These are phyloP conservation scores for Neophaeococcomyces aloes DNA, from an alignment of 2,329 filamentous ascomycete genomes.

Conservation along the genomic window DNA sequence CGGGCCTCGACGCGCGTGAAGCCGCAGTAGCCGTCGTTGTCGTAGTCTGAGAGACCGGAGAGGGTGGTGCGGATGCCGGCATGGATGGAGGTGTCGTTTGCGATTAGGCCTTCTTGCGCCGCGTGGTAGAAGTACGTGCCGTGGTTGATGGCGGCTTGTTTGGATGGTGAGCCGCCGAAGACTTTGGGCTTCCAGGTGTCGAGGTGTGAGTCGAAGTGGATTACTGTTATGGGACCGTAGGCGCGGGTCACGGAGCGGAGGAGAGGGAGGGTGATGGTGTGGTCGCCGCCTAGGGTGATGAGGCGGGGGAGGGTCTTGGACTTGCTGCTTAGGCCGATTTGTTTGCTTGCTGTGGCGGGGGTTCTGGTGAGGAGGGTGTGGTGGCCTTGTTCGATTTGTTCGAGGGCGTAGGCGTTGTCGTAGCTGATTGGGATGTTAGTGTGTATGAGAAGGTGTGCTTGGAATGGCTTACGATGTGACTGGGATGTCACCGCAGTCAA, in stretches of 20 bases:
- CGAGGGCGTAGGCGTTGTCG: conserved; percentile 69
- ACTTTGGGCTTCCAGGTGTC: conserved; percentile 70
- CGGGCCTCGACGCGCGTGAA: conserved; percentile 72
- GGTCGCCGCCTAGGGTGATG: conserved; percentile 56
- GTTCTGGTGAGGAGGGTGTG: conserved; percentile 60
- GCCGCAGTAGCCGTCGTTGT: conserved; percentile 74
- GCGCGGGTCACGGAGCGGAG: conserved; percentile 51
- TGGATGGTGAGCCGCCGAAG: conserved; percentile 68
- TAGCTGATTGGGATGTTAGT: conserved; percentile 42
- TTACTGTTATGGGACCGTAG: conserved; percentile 57
- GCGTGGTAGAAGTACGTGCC: conserved; percentile 86
- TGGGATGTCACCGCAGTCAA: conserved; percentile 77
- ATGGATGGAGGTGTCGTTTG: conserved; percentile 78
- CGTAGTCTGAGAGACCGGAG: conserved; percentile 67
- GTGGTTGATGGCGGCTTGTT: conserved; percentile 70
- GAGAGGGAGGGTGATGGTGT: conserved; percentile 37
- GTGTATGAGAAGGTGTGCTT: background rate
- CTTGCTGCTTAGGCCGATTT: conserved; percentile 57
- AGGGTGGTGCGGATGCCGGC: conserved; percentile 77
- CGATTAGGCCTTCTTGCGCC: conserved; percentile 62
- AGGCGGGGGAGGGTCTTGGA: conserved; percentile 68
- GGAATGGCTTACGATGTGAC: conserved; percentile 59
- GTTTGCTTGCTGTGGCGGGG: conserved; percentile 58
- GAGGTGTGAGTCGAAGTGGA: conserved; percentile 54
- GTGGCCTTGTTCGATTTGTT: conserved; percentile 79